Evolutionary conservation across 106 monocot genomes (phyloP), one percentile per base, ranked within the genome.

Genomic region (Hemerocallis citrina): DNA sequence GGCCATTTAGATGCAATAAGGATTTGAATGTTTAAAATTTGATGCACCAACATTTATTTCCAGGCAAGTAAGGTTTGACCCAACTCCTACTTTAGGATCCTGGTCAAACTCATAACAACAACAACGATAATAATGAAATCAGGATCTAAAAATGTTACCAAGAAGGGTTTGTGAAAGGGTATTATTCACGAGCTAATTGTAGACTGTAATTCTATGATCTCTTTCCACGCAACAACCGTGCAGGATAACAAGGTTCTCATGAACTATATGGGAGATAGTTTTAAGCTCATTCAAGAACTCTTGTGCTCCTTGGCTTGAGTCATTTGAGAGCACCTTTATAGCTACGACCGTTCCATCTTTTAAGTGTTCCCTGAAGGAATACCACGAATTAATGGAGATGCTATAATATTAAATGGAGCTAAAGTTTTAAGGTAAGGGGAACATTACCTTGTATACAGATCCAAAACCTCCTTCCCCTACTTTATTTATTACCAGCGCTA

Each of bases 381-480:
- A 33, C 23, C 34, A 33, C 25, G n/a, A n/a, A n/a, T n/a, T n/a
- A n/a, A n/a, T n/a, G n/a, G n/a, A n/a, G n/a, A n/a, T n/a, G n/a
- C n/a, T n/a, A n/a, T n/a, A n/a, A n/a, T n/a, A n/a, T n/a, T n/a
- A n/a, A n/a, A n/a, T n/a, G n/a, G n/a, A n/a, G n/a, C n/a, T n/a
- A n/a, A n/a, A n/a, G n/a, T n/a, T n/a, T n/a, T n/a, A n/a, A n/a
- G n/a, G n/a, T n/a, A n/a, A n/a, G n/a, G n/a, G n/a, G n/a, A n/a
- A 2, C 2, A n/a, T 37, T 70, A 86, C 86, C 78, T 68, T 82
- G 62, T 82, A 82, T 10, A 86, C 86, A 40, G 78, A 66, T 45
- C 86, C 86, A 75, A 82, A 86, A 63, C 86, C 86, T 12, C 86
- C 86, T 67, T 76, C 82, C 12, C 87, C 87, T 59, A 88, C 57